A percentile compares a stretch with the other conserved stretches of the same genome.
These are phyloP conservation scores for Gracilariopsis chorda DNA, from an alignment of 23 red algal species.

Conservation along the genomic window DNA sequence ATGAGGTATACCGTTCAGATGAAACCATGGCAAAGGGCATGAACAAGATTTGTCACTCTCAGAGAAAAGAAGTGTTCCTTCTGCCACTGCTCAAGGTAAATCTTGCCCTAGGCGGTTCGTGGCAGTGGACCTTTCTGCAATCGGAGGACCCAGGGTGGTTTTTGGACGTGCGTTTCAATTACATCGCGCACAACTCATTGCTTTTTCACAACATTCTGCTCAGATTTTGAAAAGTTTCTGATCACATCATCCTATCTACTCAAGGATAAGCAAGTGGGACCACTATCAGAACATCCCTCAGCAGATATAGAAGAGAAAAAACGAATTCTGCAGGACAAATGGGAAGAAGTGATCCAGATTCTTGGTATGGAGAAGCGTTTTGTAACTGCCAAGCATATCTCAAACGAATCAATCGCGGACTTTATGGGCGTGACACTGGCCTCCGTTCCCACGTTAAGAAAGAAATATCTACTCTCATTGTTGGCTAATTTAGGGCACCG, in stretches of 20 bases:
- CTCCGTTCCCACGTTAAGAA: neutral
- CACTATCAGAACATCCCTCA: neutral
- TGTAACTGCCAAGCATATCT: neutral
- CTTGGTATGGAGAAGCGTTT: neutral
- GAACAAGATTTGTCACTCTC: neutral
- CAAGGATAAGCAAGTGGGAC: neutral
- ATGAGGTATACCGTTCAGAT: neutral
- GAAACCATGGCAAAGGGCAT: neutral
- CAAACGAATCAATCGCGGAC: neutral
- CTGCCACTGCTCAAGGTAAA: neutral
- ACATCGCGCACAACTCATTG: neutral
- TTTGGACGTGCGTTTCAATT: neutral
- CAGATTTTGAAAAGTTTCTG: neutral
- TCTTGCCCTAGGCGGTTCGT: neutral
- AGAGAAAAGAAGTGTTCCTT: neutral
- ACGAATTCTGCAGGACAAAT: neutral
- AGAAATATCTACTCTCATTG: neutral
- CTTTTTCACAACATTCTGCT: neutral
- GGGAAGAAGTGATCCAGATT: neutral
- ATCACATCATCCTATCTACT: neutral
- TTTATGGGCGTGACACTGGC: neutral
- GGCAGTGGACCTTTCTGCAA: neutral
- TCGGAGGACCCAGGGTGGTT: conserved; percentile 35
- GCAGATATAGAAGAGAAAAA: neutral
- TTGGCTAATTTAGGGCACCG: neutral